Evolutionary conservation across 2,329 filamentous ascomycete genomes (phyloP), one percentile per base, ranked within the genome.

Genomic region (Aureobasidium subglaciale): DNA sequence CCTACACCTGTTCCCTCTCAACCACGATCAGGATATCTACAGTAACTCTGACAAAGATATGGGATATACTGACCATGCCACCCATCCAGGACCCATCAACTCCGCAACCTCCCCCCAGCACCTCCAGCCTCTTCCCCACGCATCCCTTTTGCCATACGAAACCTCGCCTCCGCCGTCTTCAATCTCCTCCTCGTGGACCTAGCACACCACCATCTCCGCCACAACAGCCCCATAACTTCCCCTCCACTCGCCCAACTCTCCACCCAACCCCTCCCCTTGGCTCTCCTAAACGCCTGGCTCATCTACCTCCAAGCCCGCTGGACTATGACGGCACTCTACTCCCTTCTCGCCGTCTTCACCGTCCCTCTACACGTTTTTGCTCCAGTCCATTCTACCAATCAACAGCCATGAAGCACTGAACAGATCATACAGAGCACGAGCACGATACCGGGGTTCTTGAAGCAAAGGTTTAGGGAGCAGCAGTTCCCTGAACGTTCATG

Each of bases 231-330:
- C 30, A 48, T 48, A 11, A 9, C 43, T 8, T 11, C 18, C 7
- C 20, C 1, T 3, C 43, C 43, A 5, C 9, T 34, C 18, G 2
- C 2, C 2, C 30, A 8, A 2, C 18, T 48, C 2, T 34, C 30
- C 3, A 15, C 29, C 1, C 43, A 34, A 16, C 43, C 43, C 11
- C 10, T 34, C 13, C 30, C 30, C 7, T 13, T 35, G 1, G 43
- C 43, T 11, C 30, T 48, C 18, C 4, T 25, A 5, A 34, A 34
- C 20, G 43, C 43, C 43, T 48, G 43, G 43, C 11, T 35, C 13
- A 48, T 48, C 43, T 48, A 48, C 30, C 18, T 48, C 7, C 43
- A 48, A 48, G 43, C 43, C 18, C 43, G 43, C 30, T 35, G 29
- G 43, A 48, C 29, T 24, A 34, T 48, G 29, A 10, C 16, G 5